Base-by-base conservation (phyloP, 2,329 filamentous ascomycete genomes). In the Penicillium sp. region DNA sequence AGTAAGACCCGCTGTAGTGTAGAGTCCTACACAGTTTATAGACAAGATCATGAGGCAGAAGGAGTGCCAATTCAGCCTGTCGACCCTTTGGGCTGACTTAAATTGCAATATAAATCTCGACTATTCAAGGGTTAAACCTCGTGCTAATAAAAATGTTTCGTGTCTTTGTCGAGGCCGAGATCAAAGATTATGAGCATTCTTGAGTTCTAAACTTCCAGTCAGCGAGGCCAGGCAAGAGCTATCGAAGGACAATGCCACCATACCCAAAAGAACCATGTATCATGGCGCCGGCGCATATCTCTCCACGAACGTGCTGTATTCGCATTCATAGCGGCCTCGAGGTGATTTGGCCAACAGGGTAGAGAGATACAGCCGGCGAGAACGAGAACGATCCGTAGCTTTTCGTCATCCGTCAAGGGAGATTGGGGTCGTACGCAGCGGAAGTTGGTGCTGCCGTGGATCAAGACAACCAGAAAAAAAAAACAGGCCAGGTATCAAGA, bases 211-310 rank as follows among this genome's bases (percentile, higher is more conserved):
- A 43, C 25, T 31, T 14, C 7, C 57, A 41, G 64, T 73, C 53
- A 73, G 70, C 57, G 63, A 8, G 22, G 39, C 22, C 6, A 34
- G 22, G 20, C 48, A 50, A 7, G 28, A 34, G 22, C 51, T 28
- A 11, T 14, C 43, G 41, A 50, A 14, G 5, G 34, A 49, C 6
- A 42, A 41, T 22, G 7, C 25, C 22, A 34, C 37, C 70, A 54
- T 73, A 75, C 73, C 69, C 47, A 62, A 55, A 58, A 63, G 65
- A 62, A 58, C 58, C 62, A 65, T 65, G 61, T 55, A 67, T 67
- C 59, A 65, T 55, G 65, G 62, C 62, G 71, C 72, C 72, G 71
- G 59, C 72, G 68, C 62, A 41, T 62, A 63, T 25, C 65, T 65
- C 57, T 55, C 38, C 59, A 37, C 47, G 43, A 49, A 43, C 51